phyloP scores from a whole-genome alignment of 352 stramenopile genomes.

The Phytopythium helicoides region DNA sequence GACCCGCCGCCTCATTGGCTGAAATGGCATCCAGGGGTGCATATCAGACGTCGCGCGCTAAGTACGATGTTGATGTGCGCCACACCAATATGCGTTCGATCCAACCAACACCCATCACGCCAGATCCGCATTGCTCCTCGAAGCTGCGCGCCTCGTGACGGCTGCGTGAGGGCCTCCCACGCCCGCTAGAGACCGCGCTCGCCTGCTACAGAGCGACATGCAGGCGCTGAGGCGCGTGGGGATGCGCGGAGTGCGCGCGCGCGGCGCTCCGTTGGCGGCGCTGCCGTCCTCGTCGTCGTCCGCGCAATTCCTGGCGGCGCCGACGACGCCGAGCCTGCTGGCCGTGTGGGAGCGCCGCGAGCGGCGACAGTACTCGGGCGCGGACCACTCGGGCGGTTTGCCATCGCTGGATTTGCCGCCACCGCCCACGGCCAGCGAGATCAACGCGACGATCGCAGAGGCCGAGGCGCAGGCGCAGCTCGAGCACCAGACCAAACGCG shows the following conservation, averaged over 20 bases:
- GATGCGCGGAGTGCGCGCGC: constrained; percentile 12
- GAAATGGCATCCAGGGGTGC: too few relatives aligned
- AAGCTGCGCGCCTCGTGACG: not conserved
- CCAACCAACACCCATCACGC: constrained; percentile 7
- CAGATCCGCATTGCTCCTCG: too few relatives aligned
- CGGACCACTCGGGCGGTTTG: constrained; percentile 3
- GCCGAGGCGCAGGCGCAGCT: constrained; percentile 52
- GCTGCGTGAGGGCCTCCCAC: too few relatives aligned
- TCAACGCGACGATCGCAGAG: constrained; percentile 64
- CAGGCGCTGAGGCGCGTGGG: constrained; percentile 36
- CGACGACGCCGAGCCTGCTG: constrained; percentile 13
- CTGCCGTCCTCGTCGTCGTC: constrained; percentile 7
- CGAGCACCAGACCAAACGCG: constrained; percentile 37
- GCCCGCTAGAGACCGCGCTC: too few relatives aligned
- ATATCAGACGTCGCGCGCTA: too few relatives aligned
- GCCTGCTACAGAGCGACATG: constrained; percentile 35
- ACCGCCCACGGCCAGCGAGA: constrained; percentile 53
- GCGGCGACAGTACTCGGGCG: constrained; percentile 10
- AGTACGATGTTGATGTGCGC: not conserved
- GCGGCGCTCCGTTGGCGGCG: not conserved
- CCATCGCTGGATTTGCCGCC: constrained; percentile 40
- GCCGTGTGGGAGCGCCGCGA: constrained; percentile 13
- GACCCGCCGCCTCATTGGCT: too few relatives aligned
- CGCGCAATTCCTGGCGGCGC: not conserved
- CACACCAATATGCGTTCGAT: not conserved